Evolutionary conservation across 176 grass and related monocot species (phyloP), one percentile per base, ranked within the genome.

Genomic region (Aegilops tauschii): DNA sequence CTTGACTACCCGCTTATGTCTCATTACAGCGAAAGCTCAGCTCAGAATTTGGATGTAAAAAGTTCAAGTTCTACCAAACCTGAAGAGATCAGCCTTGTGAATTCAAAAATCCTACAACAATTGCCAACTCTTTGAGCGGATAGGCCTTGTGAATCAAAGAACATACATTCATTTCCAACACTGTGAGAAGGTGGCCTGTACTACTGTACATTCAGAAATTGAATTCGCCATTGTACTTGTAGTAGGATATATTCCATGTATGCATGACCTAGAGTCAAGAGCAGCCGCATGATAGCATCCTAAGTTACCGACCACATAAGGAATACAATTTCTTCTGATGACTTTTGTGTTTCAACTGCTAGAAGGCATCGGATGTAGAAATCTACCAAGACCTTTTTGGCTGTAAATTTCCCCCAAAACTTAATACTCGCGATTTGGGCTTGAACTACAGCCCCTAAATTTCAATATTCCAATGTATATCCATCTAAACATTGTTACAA

Each of bases 21-120:
- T 78, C 1, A 73, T 79, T n/a, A 7, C 73, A 90, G 88, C 1
- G 37, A 78, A 18, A n/a, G 25, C 82, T 36, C 84, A 23, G 0
- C 6, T 78, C 61, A 72, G 1, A 35, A 21, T 63, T 23, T 78
- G 14, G 62, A 62, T 82, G 16, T 4, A 64, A 30, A 90, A 34
- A 50, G 52, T n/a, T 29, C 30, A 3, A 72, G 79, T 37, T 37
- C 1, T 20, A 65, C 40, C 14, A 72, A 1, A 31, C 3, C 40
- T 72, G 44, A 71, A 14, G 65, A 82, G 83, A 72, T 2, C 2
- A 86, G 29, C 12, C 2, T 65, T 5, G 23, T 30, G 6, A 63
- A 86, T 69, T 82, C 29, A 14, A 40, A 54, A 52, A 52, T 0
- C 16, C 2, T 64, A 77, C 5, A 1, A 29, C 2, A n/a, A 21